Base-by-base conservation (phyloP, 2,329 filamentous ascomycete species). In the Fusarium burgessii region DNA sequence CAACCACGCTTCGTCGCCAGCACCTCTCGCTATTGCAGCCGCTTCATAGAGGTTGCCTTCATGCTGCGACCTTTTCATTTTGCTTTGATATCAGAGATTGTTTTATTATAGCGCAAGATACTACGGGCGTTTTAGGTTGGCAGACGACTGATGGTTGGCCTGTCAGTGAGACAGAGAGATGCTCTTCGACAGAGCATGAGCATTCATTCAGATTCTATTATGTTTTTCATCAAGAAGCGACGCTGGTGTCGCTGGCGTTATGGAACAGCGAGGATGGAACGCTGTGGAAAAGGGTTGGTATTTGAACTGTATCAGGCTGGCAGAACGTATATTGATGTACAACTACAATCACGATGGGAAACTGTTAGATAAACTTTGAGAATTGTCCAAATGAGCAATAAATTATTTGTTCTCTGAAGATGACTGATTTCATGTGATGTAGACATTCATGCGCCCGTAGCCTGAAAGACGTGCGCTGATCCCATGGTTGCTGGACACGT, bases 1-100 rank as follows among this genome's bases (percentile, higher is more conserved):
- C 72, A 73, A 87, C 15, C 79, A 84, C n/a, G 84, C 83, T 10
- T 85, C 85, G 56, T 89, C 88, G 10, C 86, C 87, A 1, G 84
- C 82, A 18, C 86, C 85, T 6, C 78, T 84, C 58, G 78, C 85
- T n/a, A 80, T 87, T 55, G 76, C 82, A 32, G 84, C 85, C 27
- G 83, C 84, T 23, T 87, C 79, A 72, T 82, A 77, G 61, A 32
- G 33, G 7, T 10, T 20, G 11, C 32, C 41, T 25, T 17, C 18
- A 42, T 10, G 38, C 36, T 25, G 20, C 49, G 36, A 35, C 23
- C 35, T 46, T 41, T 40, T 50, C 32, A 41, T 56, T 60, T 36
- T 64, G 35, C 59, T 65, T 52, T 60, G 42, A 41, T 46, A n/a
- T 23, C 43, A 62, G 56, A 59, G 60, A 45, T 41, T 68, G 51